These are phyloP conservation scores for peach (Prunus persica) DNA, from an alignment of 306 rosid genomes.

Conservation along the genomic window DNA sequence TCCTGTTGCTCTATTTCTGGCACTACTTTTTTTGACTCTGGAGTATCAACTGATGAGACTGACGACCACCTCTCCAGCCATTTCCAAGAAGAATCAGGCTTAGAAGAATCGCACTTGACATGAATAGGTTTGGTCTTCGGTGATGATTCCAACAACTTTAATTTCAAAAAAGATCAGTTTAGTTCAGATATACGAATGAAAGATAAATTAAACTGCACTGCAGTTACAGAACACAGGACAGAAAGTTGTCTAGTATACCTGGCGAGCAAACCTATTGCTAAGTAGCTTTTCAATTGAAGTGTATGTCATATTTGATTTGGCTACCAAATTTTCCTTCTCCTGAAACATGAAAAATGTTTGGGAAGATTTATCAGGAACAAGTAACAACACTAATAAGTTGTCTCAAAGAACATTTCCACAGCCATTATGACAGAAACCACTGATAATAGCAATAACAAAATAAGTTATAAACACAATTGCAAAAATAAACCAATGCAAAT, in stretches of 20 bases:
- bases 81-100: conserved; percentile 85
- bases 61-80: conserved; percentile 99
- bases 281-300: conserved; percentile 71
- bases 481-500: neutral
- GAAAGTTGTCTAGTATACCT: conserved; percentile 45
- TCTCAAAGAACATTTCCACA: neutral
- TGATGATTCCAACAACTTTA: conserved; percentile 73
- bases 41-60: conserved; percentile 43
- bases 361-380: neutral
- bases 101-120: conserved; percentile 77
- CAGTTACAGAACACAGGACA: conserved; percentile 12
- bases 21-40: conserved; percentile 31
- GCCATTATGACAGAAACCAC: neutral
- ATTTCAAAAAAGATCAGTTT: conserved; percentile 7
- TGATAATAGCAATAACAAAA: neutral
- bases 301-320: conserved; percentile 35
- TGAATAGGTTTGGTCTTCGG: conserved; percentile 63
- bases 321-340: conserved; percentile 38
- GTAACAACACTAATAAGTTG: neutral
- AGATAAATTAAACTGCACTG: conserved; percentile 1
- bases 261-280: conserved; percentile 71
- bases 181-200: conserved; percentile 7
- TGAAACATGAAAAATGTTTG: conserved; percentile 31
- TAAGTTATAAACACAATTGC: neutral
- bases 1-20: conserved; percentile 36